Percentiles rank a stretch among this genome's conserved stretches.
Conservation (phyloP, 768 basidiomycete genomes). For the Leucosporidium scottii region DNA sequence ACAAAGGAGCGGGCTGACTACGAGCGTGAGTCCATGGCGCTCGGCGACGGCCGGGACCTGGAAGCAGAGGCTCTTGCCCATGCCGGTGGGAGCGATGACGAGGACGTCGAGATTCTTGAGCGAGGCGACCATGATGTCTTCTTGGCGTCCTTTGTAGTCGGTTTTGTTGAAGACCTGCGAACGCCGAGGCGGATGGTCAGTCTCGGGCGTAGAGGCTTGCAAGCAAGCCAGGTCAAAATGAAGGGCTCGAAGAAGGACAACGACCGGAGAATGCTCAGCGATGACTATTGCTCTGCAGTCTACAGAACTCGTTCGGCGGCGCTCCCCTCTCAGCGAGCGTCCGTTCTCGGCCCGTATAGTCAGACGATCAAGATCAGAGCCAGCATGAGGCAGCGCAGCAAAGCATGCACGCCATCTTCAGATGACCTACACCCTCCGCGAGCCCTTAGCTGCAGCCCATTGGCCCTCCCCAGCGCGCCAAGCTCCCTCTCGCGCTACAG, state of each 20-base stretch:
- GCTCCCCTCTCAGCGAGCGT: not conserved
- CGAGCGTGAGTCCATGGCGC: constrained; percentile 45
- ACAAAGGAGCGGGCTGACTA: not conserved
- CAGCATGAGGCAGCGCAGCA: too few species aligned
- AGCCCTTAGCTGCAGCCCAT: not conserved
- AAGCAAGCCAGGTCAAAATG: too few species aligned
- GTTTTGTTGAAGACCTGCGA: constrained; percentile 61
- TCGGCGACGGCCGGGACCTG: constrained; percentile 70
- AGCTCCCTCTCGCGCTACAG: not conserved
- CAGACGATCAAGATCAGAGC: too few species aligned
- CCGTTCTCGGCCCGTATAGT: too few species aligned
- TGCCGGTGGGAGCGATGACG: constrained; percentile 63
- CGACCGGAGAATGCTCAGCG: not conserved
- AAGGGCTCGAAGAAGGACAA: not conserved
- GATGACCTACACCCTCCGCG: too few species aligned
- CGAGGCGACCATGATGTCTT: constrained; percentile 66
- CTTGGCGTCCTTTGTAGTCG: constrained; percentile 68
- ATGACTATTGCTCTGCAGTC: not conserved
- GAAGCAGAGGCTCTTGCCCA: constrained; percentile 82
- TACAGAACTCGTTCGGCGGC: not conserved
- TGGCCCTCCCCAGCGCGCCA: not conserved
- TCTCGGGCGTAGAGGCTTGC: not conserved
- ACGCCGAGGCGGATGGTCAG: not conserved
- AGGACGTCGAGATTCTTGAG: constrained; percentile 49
- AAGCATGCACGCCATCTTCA: too few species aligned